Base-by-base conservation (phyloP, 805 yeast genomes). In the Yarrowia bubula region DNA sequence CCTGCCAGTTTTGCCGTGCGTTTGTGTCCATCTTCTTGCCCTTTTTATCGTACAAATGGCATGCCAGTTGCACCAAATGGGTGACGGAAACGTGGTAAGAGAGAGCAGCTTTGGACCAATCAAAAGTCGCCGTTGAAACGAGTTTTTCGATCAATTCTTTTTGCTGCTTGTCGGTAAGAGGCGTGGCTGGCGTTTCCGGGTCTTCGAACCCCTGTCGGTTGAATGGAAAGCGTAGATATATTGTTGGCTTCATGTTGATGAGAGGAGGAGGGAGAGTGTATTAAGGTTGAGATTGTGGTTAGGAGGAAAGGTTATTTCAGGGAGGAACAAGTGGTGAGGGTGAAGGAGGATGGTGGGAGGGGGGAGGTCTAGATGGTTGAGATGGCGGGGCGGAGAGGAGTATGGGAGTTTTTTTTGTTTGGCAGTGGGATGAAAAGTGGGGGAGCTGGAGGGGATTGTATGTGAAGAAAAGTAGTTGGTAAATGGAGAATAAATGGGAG, bases 271-370 rank as follows among this genome's bases (percentile, higher is more conserved):
- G 57, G 28, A 14, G 18, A 15, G 18, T 10, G 28, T 14, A 41
- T 11, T 51, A 51, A 51, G 42, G 55, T 48, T 48, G 55, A 48
- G 55, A 48, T 48, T 48, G 55, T 35, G 55, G 55, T 48, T 48
- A 48, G 55, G 55, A 10, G 14, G 31, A 35, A 17, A 48, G 15
- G 8, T 47, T 47, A 11, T 31, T 46, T 15, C 9, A 15, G 18
- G 18, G 37, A 11, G 3, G 38, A 2, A 13, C 15, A 8, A 11
- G 5, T 32, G 55, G 15, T 4, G 18, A n/a, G 28, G 28, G 28
- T 22, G 28, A 22, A 22, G 28, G 28, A 22, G 28, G 28, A 22
- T 3, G 28, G 28, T 22, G 5, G 28, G 28, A 22, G 5, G 28
- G 28, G 5, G 3, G 5, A 22, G 28, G 5, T 3, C 4, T 22